These are phyloP conservation scores for Pugionium cornutum DNA, from an alignment of 345 rosid species.

Conservation along the genomic window DNA sequence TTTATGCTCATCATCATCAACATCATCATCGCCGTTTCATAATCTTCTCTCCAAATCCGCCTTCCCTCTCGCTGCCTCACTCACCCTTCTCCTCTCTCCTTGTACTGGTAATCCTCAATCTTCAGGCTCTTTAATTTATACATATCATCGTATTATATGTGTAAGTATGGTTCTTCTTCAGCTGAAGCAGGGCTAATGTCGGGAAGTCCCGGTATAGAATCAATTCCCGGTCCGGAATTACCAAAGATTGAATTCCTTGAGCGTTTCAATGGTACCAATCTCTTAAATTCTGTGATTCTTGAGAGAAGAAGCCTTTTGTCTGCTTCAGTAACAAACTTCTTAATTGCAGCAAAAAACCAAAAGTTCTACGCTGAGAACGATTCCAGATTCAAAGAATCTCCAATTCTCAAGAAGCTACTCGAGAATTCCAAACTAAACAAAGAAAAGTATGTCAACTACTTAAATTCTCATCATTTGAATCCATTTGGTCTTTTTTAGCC, in stretches of 20 bases:
- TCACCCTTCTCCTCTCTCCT: slow-evolving; percentile 66
- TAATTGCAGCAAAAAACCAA: slow-evolving; percentile 78
- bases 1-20: slow-evolving; percentile 26
- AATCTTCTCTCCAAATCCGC: slow-evolving; percentile 43
- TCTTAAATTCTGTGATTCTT: slow-evolving; percentile 7
- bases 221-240: slow-evolving; percentile 83
- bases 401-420: slow-evolving; percentile 76
- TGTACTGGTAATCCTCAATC: slow-evolving; percentile 51
- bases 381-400: slow-evolving; percentile 78
- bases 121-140: background rate
- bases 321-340: background rate
- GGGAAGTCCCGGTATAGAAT: slow-evolving; percentile 81
- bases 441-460: slow-evolving; percentile 56
- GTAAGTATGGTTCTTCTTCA: slow-evolving; percentile 40
- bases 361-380: slow-evolving; percentile 84
- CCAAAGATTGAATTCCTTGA: slow-evolving; percentile 79
- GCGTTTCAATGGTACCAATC: slow-evolving; percentile 62
- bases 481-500: background rate
- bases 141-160: slow-evolving; percentile 2
- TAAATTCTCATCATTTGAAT: background rate
- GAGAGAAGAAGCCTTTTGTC: background rate
- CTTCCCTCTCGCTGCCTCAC: slow-evolving; percentile 68
- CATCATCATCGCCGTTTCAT: slow-evolving; percentile 34
- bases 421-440: slow-evolving; percentile 74
- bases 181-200: slow-evolving; percentile 83